Evolutionary conservation across 2,329 filamentous ascomycete genomes (phyloP), one percentile per base, ranked within the genome.

Genomic region (Epichloe glyceriae): DNA sequence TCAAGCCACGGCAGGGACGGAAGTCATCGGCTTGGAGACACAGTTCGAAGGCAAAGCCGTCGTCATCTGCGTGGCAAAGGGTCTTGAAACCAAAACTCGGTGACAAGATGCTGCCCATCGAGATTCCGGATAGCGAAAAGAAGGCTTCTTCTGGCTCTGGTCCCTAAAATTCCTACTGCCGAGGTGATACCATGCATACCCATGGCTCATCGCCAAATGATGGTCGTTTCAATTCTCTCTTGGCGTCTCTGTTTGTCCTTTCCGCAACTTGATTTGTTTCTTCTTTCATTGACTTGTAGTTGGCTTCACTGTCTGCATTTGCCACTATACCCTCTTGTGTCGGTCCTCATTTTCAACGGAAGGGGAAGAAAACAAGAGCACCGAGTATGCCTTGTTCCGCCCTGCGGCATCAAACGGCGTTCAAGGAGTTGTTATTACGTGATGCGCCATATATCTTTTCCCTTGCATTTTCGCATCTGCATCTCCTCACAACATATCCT

Each of bases 71-170:
- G 7, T 20, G 30, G 12, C 19, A n/a, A 45, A 44, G 46, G 20
- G 17, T 12, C 5, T 19, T 45, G 20, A 49, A 46, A 37, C 45
- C 46, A 5, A 49, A 41, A 15, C 33, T 20, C 8, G 41, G 50
- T 15, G 42, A 39, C 30, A 45, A 40, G 11, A 8, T 15, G 26
- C 34, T 41, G 12, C 46, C 41, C 11, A 46, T 41, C n/a, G 46
- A 52, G 46, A 52, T 46, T n/a, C 22, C 30, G 8, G 41, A 49
- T n/a, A 30, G 50, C 33, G 40, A 51, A n/a, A 47, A 47, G 44
- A 47, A 33, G 17, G 20, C 47, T 42, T 26, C 34, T 30, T 26
- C 34, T 30, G 7, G 33, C n/a, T 34, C 45, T 34, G 44, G 45
- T 22, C 7, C n/a, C 20, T 42, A 12, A 30, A 11, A 30, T 30